Conservation (phyloP, 2,329 filamentous ascomycete species). For the Juglanconis juglandina region DNA sequence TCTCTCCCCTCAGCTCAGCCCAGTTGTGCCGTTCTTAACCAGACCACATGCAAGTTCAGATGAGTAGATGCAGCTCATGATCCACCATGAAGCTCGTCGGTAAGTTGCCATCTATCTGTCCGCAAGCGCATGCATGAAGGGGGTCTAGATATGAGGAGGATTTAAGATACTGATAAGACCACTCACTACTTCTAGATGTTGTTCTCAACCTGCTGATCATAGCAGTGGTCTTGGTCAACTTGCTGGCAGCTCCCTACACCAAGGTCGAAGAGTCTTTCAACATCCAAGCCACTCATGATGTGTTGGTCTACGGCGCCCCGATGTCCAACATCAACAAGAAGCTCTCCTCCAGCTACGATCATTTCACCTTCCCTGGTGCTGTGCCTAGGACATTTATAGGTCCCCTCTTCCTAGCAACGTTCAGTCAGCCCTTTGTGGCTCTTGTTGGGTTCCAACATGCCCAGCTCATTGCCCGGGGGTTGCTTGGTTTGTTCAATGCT, state of each 20-base stretch:
- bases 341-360: slow-evolving; percentile 71
- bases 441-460: slow-evolving; percentile 54
- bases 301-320: slow-evolving; percentile 76
- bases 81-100: neutral
- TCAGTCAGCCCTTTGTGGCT: slow-evolving; percentile 64
- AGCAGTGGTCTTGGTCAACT: slow-evolving; percentile 62
- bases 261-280: slow-evolving; percentile 99
- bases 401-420: slow-evolving; percentile 68
- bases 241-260: slow-evolving; percentile 77
- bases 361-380: slow-evolving; percentile 83
- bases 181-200: slow-evolving; percentile 36
- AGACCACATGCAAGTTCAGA: too few species aligned
- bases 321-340: slow-evolving; percentile 48
- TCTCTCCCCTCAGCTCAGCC: too few species aligned
- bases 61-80: neutral
- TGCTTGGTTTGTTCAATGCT: slow-evolving; percentile 76
- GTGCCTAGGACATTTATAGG: slow-evolving; percentile 91
- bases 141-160: too few species aligned
- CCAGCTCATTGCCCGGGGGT: slow-evolving; percentile 65
- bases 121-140: too few species aligned
- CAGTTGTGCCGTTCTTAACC: too few species aligned
- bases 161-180: neutral
- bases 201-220: slow-evolving; percentile 57
- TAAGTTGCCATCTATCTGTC: neutral
- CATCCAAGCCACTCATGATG: slow-evolving; percentile 88